Conservation (phyloP, 23 red algal genomes). For the Cyanidiococcus yangmingshanensis region DNA sequence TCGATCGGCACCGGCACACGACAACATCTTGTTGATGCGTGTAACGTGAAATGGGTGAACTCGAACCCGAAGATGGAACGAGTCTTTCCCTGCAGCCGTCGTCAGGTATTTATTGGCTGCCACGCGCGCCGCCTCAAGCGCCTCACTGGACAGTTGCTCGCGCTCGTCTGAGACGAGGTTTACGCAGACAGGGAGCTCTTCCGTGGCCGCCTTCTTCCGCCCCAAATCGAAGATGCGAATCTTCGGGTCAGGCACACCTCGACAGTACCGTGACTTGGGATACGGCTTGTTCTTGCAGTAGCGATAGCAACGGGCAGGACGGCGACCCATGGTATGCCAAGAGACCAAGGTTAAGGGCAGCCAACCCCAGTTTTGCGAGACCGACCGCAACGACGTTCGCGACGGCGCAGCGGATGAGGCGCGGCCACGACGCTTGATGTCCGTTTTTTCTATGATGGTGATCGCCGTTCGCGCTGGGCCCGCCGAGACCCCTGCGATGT, state of each 20-base stretch:
- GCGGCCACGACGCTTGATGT: background rate
- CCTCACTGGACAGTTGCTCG: slow-evolving; percentile 93
- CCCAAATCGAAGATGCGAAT: slow-evolving; percentile 98
- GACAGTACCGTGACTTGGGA: slow-evolving; percentile 97
- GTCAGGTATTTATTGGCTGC: slow-evolving; percentile 97
- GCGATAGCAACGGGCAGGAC: slow-evolving; percentile 89
- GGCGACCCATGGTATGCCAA: background rate
- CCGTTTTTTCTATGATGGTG: background rate
- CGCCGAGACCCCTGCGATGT: too few relatives aligned
- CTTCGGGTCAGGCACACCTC: slow-evolving; percentile 97
- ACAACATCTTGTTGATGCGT: slow-evolving; percentile 99
- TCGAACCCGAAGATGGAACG: slow-evolving; percentile 90
- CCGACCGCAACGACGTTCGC: too few relatives aligned
- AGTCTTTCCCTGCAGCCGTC: slow-evolving; percentile 70
- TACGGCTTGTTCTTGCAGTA: slow-evolving; percentile 99
- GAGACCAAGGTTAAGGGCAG: too few relatives aligned
- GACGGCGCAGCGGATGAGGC: too few relatives aligned
- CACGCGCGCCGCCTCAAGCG: slow-evolving; percentile 88
- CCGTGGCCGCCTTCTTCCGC: slow-evolving; percentile 70
- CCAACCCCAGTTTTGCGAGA: too few relatives aligned
- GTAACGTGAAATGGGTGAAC: slow-evolving; percentile 96
- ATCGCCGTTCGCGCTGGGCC: background rate
- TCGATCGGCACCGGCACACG: slow-evolving; percentile 96
- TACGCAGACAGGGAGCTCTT: slow-evolving; percentile 79
- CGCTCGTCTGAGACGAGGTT: slow-evolving; percentile 96